Evolutionary conservation across 2,329 filamentous ascomycete species (phyloP).

Genomic region (Aspergillus novofumigatus): DNA sequence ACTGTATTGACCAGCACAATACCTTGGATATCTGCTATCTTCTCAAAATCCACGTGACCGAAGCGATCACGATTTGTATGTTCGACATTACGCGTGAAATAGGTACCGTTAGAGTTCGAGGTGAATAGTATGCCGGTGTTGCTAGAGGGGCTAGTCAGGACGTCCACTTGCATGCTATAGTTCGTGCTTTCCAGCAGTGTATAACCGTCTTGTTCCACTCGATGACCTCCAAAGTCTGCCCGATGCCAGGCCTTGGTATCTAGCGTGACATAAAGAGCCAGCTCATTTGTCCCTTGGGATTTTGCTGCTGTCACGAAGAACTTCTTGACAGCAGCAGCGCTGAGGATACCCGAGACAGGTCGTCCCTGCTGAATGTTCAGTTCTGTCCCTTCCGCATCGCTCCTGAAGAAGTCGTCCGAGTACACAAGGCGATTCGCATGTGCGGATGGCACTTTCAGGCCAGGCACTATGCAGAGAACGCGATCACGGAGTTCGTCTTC

Average conservation of each 20-base stretch:
- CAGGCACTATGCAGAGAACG: conserved; percentile 74
- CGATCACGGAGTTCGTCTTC: conserved; percentile 63
- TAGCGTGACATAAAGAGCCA: conserved; percentile 84
- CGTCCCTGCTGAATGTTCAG: conserved; percentile 70
- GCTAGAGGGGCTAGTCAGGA: conserved; percentile 63
- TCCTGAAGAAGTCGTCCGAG: conserved; percentile 77
- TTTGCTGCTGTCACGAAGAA: conserved; percentile 80
- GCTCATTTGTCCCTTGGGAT: conserved; percentile 76
- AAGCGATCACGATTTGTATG: conserved; percentile 78
- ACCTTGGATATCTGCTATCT: conserved; percentile 84
- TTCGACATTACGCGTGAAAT: conserved; percentile 86
- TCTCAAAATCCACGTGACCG: conserved; percentile 91
- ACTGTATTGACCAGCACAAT: conserved; percentile 88
- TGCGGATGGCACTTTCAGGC: conserved; percentile 64
- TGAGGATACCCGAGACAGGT: conserved; percentile 73
- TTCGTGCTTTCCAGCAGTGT: conserved; percentile 94
- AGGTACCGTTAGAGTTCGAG: conserved; percentile 96
- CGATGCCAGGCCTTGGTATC: conserved; percentile 86
- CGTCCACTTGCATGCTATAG: conserved; percentile 96
- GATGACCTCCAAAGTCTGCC: conserved; percentile 83
- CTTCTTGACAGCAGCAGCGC: conserved; percentile 77
- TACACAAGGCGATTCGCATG: conserved; percentile 74
- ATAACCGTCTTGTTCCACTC: conserved; percentile 79
- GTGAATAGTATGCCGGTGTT: conserved; percentile 87
- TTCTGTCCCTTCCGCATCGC: conserved; percentile 56